phyloP scores from a whole-genome alignment of 805 yeast genomes.

The Wickerhamomyces ciferrii region DNA sequence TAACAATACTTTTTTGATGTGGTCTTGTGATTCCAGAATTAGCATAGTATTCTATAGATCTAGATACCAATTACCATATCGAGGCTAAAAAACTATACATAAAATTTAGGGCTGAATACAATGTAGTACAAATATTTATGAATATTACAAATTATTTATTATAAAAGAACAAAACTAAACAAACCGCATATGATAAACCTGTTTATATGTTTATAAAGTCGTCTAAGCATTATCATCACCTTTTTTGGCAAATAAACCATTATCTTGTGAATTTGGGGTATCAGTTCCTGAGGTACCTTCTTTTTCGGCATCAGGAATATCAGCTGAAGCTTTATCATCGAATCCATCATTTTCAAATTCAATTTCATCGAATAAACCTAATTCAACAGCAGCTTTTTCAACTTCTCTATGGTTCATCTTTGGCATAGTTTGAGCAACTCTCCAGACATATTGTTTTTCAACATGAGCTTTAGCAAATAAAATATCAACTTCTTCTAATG shows the following conservation, averaged over 20 bases:
- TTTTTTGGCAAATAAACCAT: not conserved
- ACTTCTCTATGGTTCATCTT: slow-evolving; percentile 51
- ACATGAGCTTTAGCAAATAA: slow-evolving; percentile 45
- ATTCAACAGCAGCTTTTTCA: slow-evolving; percentile 51
- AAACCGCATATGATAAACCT: not conserved
- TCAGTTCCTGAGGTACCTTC: not conserved
- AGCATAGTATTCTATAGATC: too few species aligned
- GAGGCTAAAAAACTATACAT: not conserved
- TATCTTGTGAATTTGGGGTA: not conserved
- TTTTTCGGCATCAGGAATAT: not conserved
- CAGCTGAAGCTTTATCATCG: slow-evolving; percentile 5
- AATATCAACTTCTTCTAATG: slow-evolving; percentile 71
- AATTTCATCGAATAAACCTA: slow-evolving; percentile 39
- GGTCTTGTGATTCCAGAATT: not conserved
- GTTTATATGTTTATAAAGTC: not conserved
- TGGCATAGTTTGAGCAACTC: slow-evolving; percentile 62
- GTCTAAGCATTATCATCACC: not conserved
- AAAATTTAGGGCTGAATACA: not conserved
- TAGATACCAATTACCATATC: not conserved
- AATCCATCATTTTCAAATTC: slow-evolving; percentile 12
- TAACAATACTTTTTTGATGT: not conserved
- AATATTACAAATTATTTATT: not conserved
- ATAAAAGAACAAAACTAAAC: not conserved
- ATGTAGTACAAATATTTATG: too few species aligned
- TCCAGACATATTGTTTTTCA: slow-evolving; percentile 25